Conservation (phyloP, 2,329 filamentous ascomycete species). For the Seiridium unicorne region DNA sequence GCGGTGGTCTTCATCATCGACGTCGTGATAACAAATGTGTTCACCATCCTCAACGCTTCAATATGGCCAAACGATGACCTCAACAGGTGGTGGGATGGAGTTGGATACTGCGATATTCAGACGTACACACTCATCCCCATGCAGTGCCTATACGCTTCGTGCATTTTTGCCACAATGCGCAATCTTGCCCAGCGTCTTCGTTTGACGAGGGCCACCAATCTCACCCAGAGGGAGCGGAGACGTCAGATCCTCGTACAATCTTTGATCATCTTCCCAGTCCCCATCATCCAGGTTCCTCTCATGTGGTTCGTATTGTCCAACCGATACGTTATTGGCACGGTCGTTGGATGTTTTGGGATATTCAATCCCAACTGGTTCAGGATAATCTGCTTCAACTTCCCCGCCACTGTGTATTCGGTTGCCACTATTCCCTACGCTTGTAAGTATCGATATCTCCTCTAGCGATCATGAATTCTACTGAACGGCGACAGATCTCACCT, state of each 20-base stretch:
- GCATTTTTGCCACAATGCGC: conserved; percentile 53
- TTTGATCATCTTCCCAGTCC: conserved; percentile 54
- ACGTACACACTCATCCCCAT: conserved; percentile 33
- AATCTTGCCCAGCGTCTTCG: conserved; percentile 51
- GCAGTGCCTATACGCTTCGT: conserved; percentile 45
- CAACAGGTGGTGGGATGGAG: conserved; percentile 48
- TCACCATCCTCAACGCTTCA: conserved; percentile 48
- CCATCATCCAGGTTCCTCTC: conserved; percentile 46
- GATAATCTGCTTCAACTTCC: conserved; percentile 46
- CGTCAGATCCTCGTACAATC: conserved; percentile 44
- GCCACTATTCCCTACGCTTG: conserved; percentile 45
- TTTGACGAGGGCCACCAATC: conserved; percentile 37
- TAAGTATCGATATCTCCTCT: conserved; percentile 30
- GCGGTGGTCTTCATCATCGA: conserved; percentile 48
- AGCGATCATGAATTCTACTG: background rate
- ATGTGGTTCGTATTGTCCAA: conserved; percentile 45
- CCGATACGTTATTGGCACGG: conserved; percentile 48
- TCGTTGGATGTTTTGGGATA: conserved; percentile 47
- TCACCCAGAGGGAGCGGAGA: conserved; percentile 39
- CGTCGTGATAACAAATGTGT: conserved; percentile 44
- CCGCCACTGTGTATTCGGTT: conserved; percentile 41
- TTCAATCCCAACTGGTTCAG: conserved; percentile 46
- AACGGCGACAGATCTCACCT: conserved; percentile 34
- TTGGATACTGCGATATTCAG: conserved; percentile 53
- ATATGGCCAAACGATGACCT: conserved; percentile 54